These are phyloP conservation scores for Daldinia caldariorum DNA, from an alignment of 495 filamentous ascomycete genomes.

Conservation along the genomic window DNA sequence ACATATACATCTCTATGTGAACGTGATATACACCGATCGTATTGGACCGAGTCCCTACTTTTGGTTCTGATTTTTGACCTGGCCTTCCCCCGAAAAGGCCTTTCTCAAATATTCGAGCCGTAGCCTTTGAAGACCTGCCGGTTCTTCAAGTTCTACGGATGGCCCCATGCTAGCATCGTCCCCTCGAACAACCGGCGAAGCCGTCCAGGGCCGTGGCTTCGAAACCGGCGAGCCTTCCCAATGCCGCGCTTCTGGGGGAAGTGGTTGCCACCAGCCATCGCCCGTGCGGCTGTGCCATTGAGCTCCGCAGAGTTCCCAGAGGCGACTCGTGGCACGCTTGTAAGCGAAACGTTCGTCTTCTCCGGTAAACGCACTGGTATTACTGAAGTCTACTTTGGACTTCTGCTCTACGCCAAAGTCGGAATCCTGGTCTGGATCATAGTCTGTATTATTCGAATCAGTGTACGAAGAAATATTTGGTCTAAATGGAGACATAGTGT, in stretches of 20 bases:
- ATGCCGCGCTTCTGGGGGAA: slow-evolving; percentile 63
- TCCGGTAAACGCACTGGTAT: slow-evolving; percentile 69
- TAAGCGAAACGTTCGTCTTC: slow-evolving; percentile 80
- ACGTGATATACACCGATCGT: slow-evolving; percentile 8
- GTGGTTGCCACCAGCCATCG: slow-evolving; percentile 70
- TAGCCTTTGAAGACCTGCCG: slow-evolving; percentile 53
- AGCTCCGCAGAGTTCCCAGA: slow-evolving; percentile 75
- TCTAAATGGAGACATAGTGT: slow-evolving; percentile 72
- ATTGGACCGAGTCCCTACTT: neutral
- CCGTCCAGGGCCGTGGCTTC: slow-evolving; percentile 28
- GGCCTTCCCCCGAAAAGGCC: slow-evolving; percentile 10
- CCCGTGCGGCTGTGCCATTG: slow-evolving; percentile 68
- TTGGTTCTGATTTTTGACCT: neutral
- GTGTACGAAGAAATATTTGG: slow-evolving; percentile 72
- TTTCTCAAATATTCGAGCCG: slow-evolving; percentile 45
- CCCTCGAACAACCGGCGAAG: slow-evolving; percentile 5
- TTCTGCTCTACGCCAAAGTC: slow-evolving; percentile 52
- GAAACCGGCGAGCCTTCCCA: slow-evolving; percentile 61
- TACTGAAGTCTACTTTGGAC: slow-evolving; percentile 61
- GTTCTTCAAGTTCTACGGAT: slow-evolving; percentile 54
- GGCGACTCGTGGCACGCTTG: slow-evolving; percentile 69
- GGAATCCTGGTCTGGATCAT: slow-evolving; percentile 60
- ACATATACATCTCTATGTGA: slow-evolving; percentile 14
- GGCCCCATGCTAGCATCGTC: slow-evolving; percentile 52
- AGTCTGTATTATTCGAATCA: slow-evolving; percentile 51